Evolutionary conservation across 2,329 filamentous ascomycete genomes (phyloP), one percentile per base, ranked within the genome.

Genomic region (Rhinocladiella similis): DNA sequence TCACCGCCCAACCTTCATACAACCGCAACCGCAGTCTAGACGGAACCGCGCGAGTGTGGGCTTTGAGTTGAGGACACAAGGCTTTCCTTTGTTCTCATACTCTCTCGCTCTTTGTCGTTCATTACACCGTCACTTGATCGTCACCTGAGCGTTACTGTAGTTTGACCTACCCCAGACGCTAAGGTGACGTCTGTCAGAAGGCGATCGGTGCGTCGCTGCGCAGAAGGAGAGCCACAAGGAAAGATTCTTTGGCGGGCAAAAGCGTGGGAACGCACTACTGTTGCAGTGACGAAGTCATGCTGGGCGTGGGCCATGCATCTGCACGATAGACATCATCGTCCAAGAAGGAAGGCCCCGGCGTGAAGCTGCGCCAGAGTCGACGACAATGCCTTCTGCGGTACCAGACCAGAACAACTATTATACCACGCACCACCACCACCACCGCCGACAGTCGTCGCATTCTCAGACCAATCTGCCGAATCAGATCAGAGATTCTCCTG

Each of bases 381-480:
- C 57, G 61, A 57, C 36, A 33, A 65, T 63, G 62, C 59, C 56
- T 53, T 59, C 61, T 18, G 60, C 60, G 46, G 48, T 63, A 25
- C 58, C 57, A 13, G 56, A 56, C 29, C 54, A 58, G 48, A 48
- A 53, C 45, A 59, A 62, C 35, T 62, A 61, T 39, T 60, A 65
- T 53, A 50, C 56, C 18, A 50, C 59, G 12, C 57, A 62, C 41
- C 57, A 60, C 36, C 60, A 60, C 33, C 57, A 62, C 41, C 57
- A 60, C 36, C 60, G 61, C 33, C 59, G 61, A 41, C 61, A 62
- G 45, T 64, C 63, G 14, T 62, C 59, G 9, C 58, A 60, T 39
- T 63, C 63, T n/a, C 63, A 66, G 42, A 60, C 56, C 7, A 60
- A 55, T 27, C 51, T 63, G 35, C 47, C 58, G 5, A 62, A 63